Percentiles rank a stretch among this genome's conserved stretches.
Conservation (phyloP, 768 basidiomycete genomes). For the Neoboletus subvelutipes region DNA sequence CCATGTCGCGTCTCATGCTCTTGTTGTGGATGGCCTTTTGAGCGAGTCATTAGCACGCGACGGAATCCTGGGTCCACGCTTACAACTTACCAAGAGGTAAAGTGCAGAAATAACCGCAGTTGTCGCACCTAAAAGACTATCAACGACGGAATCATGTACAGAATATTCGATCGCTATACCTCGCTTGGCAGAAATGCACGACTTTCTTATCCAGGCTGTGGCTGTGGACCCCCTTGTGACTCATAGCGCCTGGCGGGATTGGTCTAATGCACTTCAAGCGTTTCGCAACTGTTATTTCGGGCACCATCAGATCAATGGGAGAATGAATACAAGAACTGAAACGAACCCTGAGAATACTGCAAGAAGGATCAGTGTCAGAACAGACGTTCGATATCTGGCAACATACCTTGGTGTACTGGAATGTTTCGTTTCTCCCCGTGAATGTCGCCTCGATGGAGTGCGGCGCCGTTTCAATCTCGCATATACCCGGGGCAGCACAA, state of each 20-base stretch:
- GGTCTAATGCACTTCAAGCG: conserved; percentile 48
- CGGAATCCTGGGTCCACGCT: rapidly evolving
- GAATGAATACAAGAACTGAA: background rate
- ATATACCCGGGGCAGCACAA: no score
- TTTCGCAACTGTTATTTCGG: conserved; percentile 41
- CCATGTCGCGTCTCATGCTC: no score
- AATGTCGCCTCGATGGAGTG: conserved; percentile 63
- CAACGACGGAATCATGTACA: background rate
- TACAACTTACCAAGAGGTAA: conserved; percentile 48
- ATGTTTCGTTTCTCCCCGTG: conserved; percentile 56
- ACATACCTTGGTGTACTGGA: conserved; percentile 61
- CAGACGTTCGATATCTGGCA: background rate
- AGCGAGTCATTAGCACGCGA: background rate
- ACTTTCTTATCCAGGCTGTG: conserved; percentile 47
- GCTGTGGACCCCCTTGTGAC: conserved; percentile 48
- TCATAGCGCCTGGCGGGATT: conserved; percentile 42
- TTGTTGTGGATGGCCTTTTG: conserved; percentile 54
- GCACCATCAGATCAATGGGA: background rate
- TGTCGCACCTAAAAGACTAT: conserved; percentile 41
- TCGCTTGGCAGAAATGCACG: conserved; percentile 55
- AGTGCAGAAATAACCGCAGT: conserved; percentile 60
- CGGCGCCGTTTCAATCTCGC: no score
- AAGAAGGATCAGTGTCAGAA: background rate
- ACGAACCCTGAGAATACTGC: conserved; percentile 55
- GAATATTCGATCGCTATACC: conserved; percentile 28